Percentiles rank a stretch among this genome's conserved stretches.
phyloP scores from a whole-genome alignment of 768 basidiomycete species.

The Trichaptum fuscoviolaceum region DNA sequence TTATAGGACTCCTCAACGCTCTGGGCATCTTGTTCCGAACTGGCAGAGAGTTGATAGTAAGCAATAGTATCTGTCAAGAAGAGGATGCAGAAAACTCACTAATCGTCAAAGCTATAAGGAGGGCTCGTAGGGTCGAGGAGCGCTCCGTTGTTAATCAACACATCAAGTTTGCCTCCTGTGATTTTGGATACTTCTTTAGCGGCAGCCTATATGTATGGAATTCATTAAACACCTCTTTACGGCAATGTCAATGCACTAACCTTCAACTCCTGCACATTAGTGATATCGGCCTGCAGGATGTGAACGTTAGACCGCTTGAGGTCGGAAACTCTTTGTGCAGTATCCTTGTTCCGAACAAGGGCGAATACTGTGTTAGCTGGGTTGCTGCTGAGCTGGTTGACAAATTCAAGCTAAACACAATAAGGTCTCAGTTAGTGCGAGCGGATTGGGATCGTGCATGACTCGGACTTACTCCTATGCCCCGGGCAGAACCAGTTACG shows the following conservation, averaged over 20 bases:
- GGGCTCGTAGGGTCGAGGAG: not conserved
- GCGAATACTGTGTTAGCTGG: conserved; percentile 21
- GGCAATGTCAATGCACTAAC: conserved; percentile 16
- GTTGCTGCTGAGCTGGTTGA: conserved; percentile 18
- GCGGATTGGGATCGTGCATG: not conserved
- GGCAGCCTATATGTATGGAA: conserved; percentile 9
- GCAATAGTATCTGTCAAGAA: too few species aligned
- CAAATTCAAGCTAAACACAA: conserved; percentile 19
- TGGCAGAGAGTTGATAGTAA: not conserved
- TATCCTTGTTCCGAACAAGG: conserved; percentile 21
- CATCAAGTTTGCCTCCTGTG: conserved; percentile 27
- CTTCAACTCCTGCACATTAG: conserved; percentile 23
- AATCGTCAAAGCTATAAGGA: too few species aligned
- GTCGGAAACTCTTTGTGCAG: conserved; percentile 14
- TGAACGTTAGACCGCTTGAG: conserved; percentile 24
- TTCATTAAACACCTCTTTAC: not conserved
- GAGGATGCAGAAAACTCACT: too few species aligned
- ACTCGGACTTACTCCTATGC: conserved; percentile 23
- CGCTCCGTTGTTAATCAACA: conserved; percentile 34
- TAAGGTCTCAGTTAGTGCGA: too few species aligned
- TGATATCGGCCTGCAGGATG: conserved; percentile 33
- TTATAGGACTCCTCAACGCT: conserved; percentile 20
- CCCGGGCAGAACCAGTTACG: conserved; percentile 23
- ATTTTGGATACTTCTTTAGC: conserved; percentile 12
- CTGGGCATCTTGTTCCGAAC: conserved; percentile 11